Percentiles rank a stretch among this genome's conserved stretches.
These are phyloP conservation scores for Diplocarpon mali DNA, from an alignment of 2,329 filamentous ascomycete species.

Conservation along the genomic window DNA sequence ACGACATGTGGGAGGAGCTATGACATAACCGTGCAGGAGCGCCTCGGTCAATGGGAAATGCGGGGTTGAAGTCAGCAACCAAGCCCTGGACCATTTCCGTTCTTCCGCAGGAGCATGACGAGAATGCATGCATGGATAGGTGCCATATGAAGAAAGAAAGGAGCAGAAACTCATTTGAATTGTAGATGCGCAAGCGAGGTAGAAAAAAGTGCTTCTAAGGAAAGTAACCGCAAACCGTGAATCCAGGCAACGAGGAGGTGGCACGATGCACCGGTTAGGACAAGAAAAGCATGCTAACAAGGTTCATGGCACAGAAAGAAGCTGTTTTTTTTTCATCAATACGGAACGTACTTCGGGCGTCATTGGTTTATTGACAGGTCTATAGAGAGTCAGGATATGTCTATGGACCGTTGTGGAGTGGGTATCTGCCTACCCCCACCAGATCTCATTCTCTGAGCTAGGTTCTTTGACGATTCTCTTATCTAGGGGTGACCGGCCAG, in stretches of 20 bases:
- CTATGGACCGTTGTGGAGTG: neutral
- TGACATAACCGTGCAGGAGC: slow-evolving; percentile 19
- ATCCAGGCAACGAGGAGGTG: neutral
- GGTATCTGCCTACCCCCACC: slow-evolving; percentile 59
- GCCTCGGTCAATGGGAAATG: slow-evolving; percentile 12
- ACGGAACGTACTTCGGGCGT: slow-evolving; percentile 67
- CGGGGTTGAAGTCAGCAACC: slow-evolving; percentile 13
- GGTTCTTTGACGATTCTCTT: slow-evolving; percentile 95
- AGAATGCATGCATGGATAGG: neutral
- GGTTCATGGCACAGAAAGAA: neutral
- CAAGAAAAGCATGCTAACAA: neutral
- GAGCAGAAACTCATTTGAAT: too few species aligned
- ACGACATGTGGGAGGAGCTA: slow-evolving; percentile 9
- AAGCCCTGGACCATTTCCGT: neutral
- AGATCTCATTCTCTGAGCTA: slow-evolving; percentile 80
- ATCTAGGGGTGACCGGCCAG: slow-evolving; percentile 88
- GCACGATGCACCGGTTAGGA: neutral
- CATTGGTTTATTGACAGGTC: slow-evolving; percentile 98
- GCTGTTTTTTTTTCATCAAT: slow-evolving; percentile 2
- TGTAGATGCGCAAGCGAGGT: too few species aligned
- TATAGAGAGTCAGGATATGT: slow-evolving; percentile 12
- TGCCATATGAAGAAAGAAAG: neutral
- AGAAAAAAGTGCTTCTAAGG: too few species aligned
- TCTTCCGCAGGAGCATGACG: neutral
- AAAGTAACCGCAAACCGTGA: neutral